Evolutionary conservation across 129 eudicot genomes (phyloP), one percentile per base, ranked within the genome.

Genomic region (Gnaphalium uliginosum): DNA sequence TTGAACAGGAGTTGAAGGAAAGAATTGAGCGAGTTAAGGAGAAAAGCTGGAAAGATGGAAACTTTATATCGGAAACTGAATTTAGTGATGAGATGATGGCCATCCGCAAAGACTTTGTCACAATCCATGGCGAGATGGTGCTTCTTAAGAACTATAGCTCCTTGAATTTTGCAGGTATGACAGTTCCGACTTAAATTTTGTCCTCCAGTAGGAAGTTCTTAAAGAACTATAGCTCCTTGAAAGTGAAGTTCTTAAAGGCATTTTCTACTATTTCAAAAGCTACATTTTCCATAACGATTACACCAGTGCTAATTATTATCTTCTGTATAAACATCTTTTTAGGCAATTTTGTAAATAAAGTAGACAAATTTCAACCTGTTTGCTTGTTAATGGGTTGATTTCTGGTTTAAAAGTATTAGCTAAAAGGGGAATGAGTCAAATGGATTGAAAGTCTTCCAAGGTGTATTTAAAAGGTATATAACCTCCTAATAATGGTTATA

Each of bases 91-190:
- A 89, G 50, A 79, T 81, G 83, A 85, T 91, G 88, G 89, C 77
- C 48, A 90, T 94, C 66, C 96, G 88, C 33, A 85, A 77, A 75
- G 97, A 94, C 68, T 91, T 87, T 77, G 91, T 89, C 67, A 67
- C 91, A 29, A 94, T 91, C 71, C 90, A 91, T 37, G 99, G 97
- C 43, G 94, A 94, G 71, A 89, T 94, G 99, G 96, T 94, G 82
- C 97, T 94, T 79, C 97, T 94, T 18, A 91, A 89, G 83, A 94
- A 86, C 77, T 94, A 94, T 51, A 90, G 99, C 85, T 89, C 93
- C 77, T 88, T 94, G 25, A 94, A 94, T 72, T 89, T 89, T 94
- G 96, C 96, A 72, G 99, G 99, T 94, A 87, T 62, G 46, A 5
- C 13, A 33, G 1, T 63, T 73, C 33, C 23, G 14, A 25, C 57